A percentile compares a stretch with the other conserved stretches of the same genome.
Conservation (phyloP, 805 yeast genomes). For the Yarrowia osloensis region DNA sequence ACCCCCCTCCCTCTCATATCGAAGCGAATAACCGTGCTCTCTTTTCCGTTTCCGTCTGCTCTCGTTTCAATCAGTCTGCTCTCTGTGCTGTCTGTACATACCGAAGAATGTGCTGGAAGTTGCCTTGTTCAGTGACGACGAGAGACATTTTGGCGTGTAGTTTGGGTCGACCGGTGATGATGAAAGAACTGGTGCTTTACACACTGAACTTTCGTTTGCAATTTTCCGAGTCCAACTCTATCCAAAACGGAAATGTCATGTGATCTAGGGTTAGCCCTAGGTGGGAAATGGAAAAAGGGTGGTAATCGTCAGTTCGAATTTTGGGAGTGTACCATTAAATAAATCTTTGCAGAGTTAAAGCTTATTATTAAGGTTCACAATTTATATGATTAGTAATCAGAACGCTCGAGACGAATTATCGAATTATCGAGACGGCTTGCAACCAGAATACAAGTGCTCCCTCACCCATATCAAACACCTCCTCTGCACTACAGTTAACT, state of each 20-base stretch:
- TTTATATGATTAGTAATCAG: background rate
- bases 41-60: too few species aligned
- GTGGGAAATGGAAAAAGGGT: background rate
- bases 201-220: slow-evolving; percentile 24
- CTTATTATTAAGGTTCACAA: too few species aligned
- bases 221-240: slow-evolving; percentile 30
- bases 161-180: slow-evolving; percentile 30
- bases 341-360: too few species aligned
- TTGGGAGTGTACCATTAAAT: too few species aligned
- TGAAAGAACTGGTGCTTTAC: slow-evolving; percentile 20
- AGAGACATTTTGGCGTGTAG: slow-evolving; percentile 69
- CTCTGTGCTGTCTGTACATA: slow-evolving; percentile 50
- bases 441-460: too few species aligned
- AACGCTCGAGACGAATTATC: too few species aligned
- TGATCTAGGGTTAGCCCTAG: slow-evolving; percentile 28
- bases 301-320: background rate
- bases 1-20: background rate
- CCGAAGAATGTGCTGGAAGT: slow-evolving; percentile 99
- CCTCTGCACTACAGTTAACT: too few species aligned
- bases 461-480: too few species aligned
- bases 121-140: slow-evolving; percentile 98
- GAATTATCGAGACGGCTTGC: too few species aligned
- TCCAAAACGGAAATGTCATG: slow-evolving; percentile 19
- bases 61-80: background rate
- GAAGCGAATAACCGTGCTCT: too few species aligned